Conservation (phyloP, 257 asterid species). For the Nyctanthes arbortristis region DNA sequence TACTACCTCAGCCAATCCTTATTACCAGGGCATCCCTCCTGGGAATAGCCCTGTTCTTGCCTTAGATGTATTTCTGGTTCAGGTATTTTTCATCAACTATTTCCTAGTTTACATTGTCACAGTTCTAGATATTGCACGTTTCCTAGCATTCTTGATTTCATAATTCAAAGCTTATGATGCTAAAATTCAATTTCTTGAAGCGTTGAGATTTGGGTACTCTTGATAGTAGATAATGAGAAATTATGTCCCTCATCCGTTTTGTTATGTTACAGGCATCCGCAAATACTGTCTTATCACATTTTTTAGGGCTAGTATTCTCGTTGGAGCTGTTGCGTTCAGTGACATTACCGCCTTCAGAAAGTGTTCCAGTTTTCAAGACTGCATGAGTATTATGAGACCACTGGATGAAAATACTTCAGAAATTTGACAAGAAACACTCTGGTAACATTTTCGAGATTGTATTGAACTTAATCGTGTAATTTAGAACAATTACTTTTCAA, state of each 20-base stretch:
- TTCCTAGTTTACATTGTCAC: conserved; percentile 1
- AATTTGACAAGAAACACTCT: conserved; percentile 7
- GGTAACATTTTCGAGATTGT: conserved; percentile 3
- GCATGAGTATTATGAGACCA: conserved; percentile 41
- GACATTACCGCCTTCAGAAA: conserved; percentile 76
- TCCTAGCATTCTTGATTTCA: not conserved
- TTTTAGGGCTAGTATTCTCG: conserved; percentile 79
- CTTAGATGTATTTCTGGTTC: conserved; percentile 94
- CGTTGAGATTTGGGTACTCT: not conserved
- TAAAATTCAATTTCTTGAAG: not conserved
- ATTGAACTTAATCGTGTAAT: conserved; percentile 10
- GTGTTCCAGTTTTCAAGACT: conserved; percentile 55
- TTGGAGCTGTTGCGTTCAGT: conserved; percentile 90
- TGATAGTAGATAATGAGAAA: not conserved
- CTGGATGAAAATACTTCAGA: conserved; percentile 2
- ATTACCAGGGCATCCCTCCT: conserved; percentile 69
- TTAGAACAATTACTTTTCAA: too few species aligned
- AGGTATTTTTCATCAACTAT: conserved; percentile 52
- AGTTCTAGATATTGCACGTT: not conserved
- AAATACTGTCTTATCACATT: conserved; percentile 89
- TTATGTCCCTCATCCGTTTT: not conserved
- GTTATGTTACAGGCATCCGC: conserved; percentile 76
- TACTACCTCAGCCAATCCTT: conserved; percentile 86
- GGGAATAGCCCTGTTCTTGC: conserved; percentile 89
- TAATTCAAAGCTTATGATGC: too few species aligned